phyloP scores from a whole-genome alignment of 352 stramenopile species.

The Phytophthora palmivora region DNA sequence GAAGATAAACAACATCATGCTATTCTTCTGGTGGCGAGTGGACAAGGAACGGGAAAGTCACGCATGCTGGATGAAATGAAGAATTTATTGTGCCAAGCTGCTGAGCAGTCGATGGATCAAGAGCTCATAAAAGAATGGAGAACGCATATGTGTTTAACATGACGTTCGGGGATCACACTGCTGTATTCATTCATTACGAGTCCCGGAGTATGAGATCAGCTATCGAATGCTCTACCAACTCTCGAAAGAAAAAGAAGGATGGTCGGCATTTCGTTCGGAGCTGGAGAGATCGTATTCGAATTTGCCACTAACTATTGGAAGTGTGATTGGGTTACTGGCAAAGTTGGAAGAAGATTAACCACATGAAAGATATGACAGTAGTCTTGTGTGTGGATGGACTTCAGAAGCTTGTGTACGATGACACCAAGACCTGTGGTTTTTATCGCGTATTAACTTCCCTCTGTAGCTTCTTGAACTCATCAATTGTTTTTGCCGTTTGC shows the following conservation, averaged over 20 bases:
- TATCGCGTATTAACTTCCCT: conserved; percentile 9
- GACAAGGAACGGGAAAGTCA: too few species aligned
- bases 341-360: conserved; percentile 14
- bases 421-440: conserved; percentile 4
- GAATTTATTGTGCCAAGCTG: too few species aligned
- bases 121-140: too few species aligned
- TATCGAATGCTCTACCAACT: conserved; percentile 41
- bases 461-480: conserved; percentile 7
- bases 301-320: not conserved
- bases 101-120: too few species aligned
- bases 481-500: not conserved
- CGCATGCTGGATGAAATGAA: too few species aligned
- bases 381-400: conserved; percentile 42
- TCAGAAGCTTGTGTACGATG: conserved; percentile 25
- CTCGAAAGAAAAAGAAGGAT: conserved; percentile 7
- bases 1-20: too few species aligned
- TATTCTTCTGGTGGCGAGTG: too few species aligned
- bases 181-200: not conserved
- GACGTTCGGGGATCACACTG: not conserved
- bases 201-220: conserved; percentile 14
- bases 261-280: not conserved
- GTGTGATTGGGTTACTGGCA: conserved; percentile 1
- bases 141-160: too few species aligned
- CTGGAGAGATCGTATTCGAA: conserved; percentile 2
- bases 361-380: conserved; percentile 38